Conservation (phyloP, 805 yeast genomes). For the Kodamaea neixiangensis region DNA sequence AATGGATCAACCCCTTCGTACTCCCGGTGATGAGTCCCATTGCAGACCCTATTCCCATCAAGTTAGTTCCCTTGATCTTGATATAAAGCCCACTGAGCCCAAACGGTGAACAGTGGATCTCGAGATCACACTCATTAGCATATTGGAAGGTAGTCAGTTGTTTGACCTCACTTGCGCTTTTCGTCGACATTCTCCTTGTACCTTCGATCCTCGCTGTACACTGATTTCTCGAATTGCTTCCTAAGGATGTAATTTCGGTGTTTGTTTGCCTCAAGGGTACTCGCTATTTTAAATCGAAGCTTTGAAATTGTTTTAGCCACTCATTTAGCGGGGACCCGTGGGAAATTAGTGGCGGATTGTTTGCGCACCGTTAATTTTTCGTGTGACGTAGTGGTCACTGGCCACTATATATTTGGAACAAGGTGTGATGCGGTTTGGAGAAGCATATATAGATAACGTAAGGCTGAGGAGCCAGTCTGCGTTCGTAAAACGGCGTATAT, state of each 20-base stretch:
- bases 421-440: not conserved
- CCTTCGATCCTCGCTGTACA: not conserved
- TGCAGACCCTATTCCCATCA: conserved; percentile 57
- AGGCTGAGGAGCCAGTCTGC: not conserved
- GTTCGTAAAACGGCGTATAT: not conserved
- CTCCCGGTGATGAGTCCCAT: conserved; percentile 58
- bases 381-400: not conserved
- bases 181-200: not conserved
- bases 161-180: not conserved
- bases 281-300: not conserved
- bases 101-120: conserved; percentile 58
- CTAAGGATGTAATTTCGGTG: not conserved
- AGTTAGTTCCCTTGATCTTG: conserved; percentile 47
- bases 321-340: not conserved
- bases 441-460: not conserved
- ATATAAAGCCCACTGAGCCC: conserved; percentile 55
- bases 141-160: conserved; percentile 35
- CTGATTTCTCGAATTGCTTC: not conserved
- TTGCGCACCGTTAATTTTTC: not conserved
- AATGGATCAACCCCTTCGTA: conserved; percentile 50
- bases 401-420: not conserved
- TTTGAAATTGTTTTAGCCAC: not conserved
- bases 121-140: conserved; percentile 53
- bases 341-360: not conserved
- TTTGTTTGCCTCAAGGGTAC: not conserved